Conservation (phyloP, 1,284 basidiomycete species). For the Trametes hirsuta region DNA sequence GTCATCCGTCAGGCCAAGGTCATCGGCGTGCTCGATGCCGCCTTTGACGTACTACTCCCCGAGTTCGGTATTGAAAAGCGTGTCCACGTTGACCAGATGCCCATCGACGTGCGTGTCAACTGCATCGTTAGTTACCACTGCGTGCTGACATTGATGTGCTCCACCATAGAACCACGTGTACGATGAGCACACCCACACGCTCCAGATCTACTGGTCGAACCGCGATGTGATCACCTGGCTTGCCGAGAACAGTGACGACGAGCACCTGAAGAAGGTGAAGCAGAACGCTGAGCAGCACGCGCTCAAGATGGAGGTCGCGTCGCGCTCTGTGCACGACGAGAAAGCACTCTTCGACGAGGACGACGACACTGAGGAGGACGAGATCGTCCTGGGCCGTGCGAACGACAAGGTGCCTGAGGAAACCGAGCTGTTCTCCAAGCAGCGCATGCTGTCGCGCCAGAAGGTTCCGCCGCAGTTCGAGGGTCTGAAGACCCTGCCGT, state of each 20-base stretch:
- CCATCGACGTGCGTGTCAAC: slow-evolving; percentile 74
- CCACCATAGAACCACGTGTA: slow-evolving; percentile 81
- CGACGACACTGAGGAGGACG: slow-evolving; percentile 69
- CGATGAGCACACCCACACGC: slow-evolving; percentile 88
- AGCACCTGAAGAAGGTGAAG: slow-evolving; percentile 91
- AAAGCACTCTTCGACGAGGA: slow-evolving; percentile 89
- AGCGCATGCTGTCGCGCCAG: slow-evolving; percentile 75
- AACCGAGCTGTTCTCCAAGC: slow-evolving; percentile 63
- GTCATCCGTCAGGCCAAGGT: slow-evolving; percentile 94
- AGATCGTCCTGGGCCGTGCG: slow-evolving; percentile 77
- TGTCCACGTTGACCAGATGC: slow-evolving; percentile 98
- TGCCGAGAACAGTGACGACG: slow-evolving; percentile 92
- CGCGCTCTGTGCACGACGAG: slow-evolving; percentile 82
- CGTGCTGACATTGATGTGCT: not conserved
- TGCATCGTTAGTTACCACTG: not conserved
- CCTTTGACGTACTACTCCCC: slow-evolving; percentile 93
- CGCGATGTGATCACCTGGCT: slow-evolving; percentile 94
- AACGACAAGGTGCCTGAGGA: slow-evolving; percentile 45
- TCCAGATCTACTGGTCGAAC: slow-evolving; percentile 92
- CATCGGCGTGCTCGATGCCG: slow-evolving; percentile 91
- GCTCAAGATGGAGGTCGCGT: slow-evolving; percentile 83
- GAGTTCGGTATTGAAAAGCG: slow-evolving; percentile 98
- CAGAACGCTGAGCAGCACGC: slow-evolving; percentile 85
- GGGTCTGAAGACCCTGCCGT: slow-evolving; percentile 68
- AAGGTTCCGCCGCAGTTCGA: slow-evolving; percentile 79